Conservation (phyloP, 768 basidiomycete species). For the Tylopilus vinaceipallidus region DNA sequence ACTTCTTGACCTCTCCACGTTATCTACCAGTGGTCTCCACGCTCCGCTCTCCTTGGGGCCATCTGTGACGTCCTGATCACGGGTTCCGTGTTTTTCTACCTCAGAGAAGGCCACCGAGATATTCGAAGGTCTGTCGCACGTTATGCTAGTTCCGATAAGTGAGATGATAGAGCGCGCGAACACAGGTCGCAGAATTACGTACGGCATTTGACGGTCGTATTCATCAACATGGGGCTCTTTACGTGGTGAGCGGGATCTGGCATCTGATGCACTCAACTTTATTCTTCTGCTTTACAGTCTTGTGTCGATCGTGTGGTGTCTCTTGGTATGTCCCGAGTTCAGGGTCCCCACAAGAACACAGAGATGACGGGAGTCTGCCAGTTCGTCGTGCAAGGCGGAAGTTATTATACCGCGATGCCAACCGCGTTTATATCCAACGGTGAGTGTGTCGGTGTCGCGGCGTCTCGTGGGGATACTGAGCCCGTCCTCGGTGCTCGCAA, state of each 20-base stretch:
- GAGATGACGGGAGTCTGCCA: background rate
- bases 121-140: constrained; percentile 2
- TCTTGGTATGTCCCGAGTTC: too few relatives aligned
- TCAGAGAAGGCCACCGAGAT: constrained; percentile 13
- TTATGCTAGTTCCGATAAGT: background rate
- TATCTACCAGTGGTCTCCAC: constrained; percentile 11
- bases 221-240: constrained; percentile 15
- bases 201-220: constrained; percentile 12
- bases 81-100: constrained; percentile 21
- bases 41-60: constrained; percentile 28
- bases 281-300: too few relatives aligned
- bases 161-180: too few relatives aligned
- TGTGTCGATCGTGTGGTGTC: too few relatives aligned
- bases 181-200: constrained; percentile 9
- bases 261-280: too few relatives aligned
- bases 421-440: too few relatives aligned
- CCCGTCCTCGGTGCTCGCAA: too few relatives aligned
- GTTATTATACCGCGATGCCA: too few relatives aligned
- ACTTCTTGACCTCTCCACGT: background rate
- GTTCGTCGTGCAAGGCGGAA: too few relatives aligned
- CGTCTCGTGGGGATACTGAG: too few relatives aligned
- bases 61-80: constrained; percentile 17
- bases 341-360: background rate
- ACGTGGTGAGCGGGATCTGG: constrained; percentile 8
- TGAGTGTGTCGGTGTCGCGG: too few relatives aligned